Conservation (phyloP, 2,329 filamentous ascomycete genomes). For the Aspergillus carbonarius region DNA sequence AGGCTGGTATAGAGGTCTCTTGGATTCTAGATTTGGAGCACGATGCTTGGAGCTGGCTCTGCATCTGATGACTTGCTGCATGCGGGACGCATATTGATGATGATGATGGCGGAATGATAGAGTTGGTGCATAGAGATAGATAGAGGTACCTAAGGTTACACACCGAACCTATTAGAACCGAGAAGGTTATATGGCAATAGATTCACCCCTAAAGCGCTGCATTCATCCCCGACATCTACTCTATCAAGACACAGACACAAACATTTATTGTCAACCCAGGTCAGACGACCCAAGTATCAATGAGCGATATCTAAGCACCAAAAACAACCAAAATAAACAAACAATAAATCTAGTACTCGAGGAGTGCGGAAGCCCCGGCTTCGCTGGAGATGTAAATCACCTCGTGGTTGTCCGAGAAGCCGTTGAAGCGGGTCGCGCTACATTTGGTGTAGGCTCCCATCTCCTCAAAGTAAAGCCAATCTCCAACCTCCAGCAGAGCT, state of each 20-base stretch:
- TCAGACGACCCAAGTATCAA: neutral
- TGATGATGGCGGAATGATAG: neutral
- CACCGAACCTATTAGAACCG: neutral
- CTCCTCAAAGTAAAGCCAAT: constrained; percentile 98
- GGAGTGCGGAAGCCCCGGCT: constrained; percentile 74
- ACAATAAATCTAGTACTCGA: constrained; percentile 47
- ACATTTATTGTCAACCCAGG: neutral
- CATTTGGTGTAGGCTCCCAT: constrained; percentile 99
- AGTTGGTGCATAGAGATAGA: neutral
- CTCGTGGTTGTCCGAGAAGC: constrained; percentile 88
- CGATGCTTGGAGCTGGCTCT: neutral
- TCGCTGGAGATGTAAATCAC: constrained; percentile 95
- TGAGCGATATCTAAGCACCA: neutral
- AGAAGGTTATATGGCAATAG: neutral
- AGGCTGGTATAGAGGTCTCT: constrained; percentile 29
- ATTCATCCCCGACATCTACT: constrained; percentile 6
- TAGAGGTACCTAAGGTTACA: no score
- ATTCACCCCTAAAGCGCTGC: neutral
- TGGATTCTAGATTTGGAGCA: neutral
- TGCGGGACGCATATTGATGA: neutral
- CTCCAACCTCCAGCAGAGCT: constrained; percentile 80
- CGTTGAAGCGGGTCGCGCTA: constrained; percentile 96
- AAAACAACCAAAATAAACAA: constrained; percentile 4
- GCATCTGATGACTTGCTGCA: neutral
- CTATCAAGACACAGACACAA: constrained; percentile 8